Evolutionary conservation across 2,329 filamentous ascomycete genomes (phyloP), one percentile per base, ranked within the genome.

Genomic region (Curvularia hawaiiensis): DNA sequence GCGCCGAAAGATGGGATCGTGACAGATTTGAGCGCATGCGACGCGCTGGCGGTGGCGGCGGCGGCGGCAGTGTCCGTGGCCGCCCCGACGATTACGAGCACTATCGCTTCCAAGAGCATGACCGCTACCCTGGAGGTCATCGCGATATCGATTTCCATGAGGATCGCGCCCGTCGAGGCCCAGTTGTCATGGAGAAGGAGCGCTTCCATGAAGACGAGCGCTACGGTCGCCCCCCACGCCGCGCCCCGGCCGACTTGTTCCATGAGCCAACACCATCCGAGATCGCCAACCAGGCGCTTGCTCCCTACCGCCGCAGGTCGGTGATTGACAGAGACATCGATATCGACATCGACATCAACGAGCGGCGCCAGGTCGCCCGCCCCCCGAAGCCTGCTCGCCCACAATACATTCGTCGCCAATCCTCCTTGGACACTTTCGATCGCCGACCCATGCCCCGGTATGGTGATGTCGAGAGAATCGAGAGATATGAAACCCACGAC

Each of bases 401-500:
- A 2, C 82, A 82, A 30, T 83, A 93, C 62, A 71, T 95, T 50
- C 86, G 93, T 56, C 86, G 93, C 43, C 92, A 96, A 75, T 96
- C 92, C 14, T 96, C 92, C 51, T 82, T 97, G 39, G 93, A 97
- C 75, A 96, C 90, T 0, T 97, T 92, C 72, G 93, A 97, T 76
- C 88, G 92, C 48, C 87, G 87, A 28, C 89, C 90, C 1, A 67
- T 82, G 53, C 81, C 83, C 31, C 82, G 84, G 44, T 83, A 83
- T 59, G 81, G 80, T 52, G 82, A 88, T 38, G 76, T 83, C 20
- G 85, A 87, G 50, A 78, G 82, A 33, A 52, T 54, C n/a, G 62
- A 65, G 44, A 56, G 60, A 8, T 59, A 61, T n/a, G 55, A 65
- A 33, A 52, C 45, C 11, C 67, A 73, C 44, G 86, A 90, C 60